Evolutionary conservation across 2,329 filamentous ascomycete species (phyloP), one percentile per base, ranked within the genome.

Genomic region (Colletotrichum noveboracense): DNA sequence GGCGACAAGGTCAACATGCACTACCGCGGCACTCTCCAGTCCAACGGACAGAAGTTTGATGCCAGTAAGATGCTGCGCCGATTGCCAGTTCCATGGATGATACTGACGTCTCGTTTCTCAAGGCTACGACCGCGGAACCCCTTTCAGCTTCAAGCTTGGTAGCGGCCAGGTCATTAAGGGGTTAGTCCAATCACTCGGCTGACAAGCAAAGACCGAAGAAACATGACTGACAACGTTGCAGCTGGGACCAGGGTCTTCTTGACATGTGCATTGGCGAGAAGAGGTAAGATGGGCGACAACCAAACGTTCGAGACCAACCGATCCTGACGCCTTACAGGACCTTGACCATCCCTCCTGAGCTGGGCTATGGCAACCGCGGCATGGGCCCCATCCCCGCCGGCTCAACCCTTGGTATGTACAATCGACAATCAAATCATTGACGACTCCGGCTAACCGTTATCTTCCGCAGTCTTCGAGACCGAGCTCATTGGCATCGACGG

Each of bases 241-340:
- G 93, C 82, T 98, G 96, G 96, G 96, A 98, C 81, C 86, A 97
- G 83, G 96, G 96, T 66, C 90, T 98, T 52, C 80, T 97, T 70
- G 95, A 95, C 82, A 98, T 98, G 96, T 98, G 97, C 86, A 94
- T 97, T 80, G 96, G 97, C 77, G 96, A 98, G 89, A 96, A 96
- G 89, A 91, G 90, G 89, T 88, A 80, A 86, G 80, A 43, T 64
- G 74, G 16, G 58, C 70, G 30, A 56, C 52, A 13, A n/a, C 24
- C 48, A 32, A 32, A 21, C n/a, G 26, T n/a, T 21, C n/a, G 30
- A 36, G n/a, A 56, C 74, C 58, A 76, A 32, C 67, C 43, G 55
- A 48, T 61, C 7, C 75, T 78, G 24, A 76, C 70, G 21, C 62
- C 52, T 75, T 70, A 10, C 76, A 91, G 94, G 80, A 96, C 92